A percentile compares a stretch with the other conserved stretches of the same genome.
phyloP scores from a whole-genome alignment of 306 rosid genomes.

The Trifolium repens region DNA sequence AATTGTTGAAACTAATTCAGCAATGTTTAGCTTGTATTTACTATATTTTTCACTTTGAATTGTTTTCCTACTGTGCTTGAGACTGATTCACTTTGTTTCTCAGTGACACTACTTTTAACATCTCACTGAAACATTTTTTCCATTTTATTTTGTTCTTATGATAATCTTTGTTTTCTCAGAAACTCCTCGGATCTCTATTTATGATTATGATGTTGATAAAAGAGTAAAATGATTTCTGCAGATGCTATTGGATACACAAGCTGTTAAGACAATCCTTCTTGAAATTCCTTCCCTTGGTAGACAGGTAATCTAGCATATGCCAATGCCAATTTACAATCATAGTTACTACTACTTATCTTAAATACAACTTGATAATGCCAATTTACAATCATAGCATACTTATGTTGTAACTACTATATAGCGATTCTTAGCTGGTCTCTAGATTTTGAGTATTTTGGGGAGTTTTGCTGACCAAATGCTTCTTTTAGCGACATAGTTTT shows the following conservation, averaged over 20 bases:
- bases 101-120: neutral
- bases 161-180: conserved; percentile 22
- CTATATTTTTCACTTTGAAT: neutral
- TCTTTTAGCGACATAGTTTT: conserved; percentile 26
- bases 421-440: neutral
- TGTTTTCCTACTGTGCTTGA: conserved; percentile 8
- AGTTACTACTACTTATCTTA: conserved; percentile 23
- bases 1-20: neutral
- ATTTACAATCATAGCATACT: neutral
- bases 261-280: conserved; percentile 94
- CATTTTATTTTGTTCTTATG: conserved; percentile 6
- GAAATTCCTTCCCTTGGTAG: conserved; percentile 98
- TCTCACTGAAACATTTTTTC: neutral
- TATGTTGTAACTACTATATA: conserved; percentile 1
- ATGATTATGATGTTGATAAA: conserved; percentile 24
- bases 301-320: conserved; percentile 64
- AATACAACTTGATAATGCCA: conserved; percentile 4
- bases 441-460: conserved; percentile 2
- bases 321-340: conserved; percentile 23
- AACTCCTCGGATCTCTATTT: conserved; percentile 31
- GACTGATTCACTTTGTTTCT: conserved; percentile 11
- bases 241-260: conserved; percentile 99
- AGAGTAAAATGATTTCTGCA: conserved; percentile 53
- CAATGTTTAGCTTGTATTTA: too few relatives aligned
- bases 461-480: conserved; percentile 12